Evolutionary conservation across 2,329 filamentous ascomycete species (phyloP), one percentile per base, ranked within the genome.

Genomic region (Alternaria atra): DNA sequence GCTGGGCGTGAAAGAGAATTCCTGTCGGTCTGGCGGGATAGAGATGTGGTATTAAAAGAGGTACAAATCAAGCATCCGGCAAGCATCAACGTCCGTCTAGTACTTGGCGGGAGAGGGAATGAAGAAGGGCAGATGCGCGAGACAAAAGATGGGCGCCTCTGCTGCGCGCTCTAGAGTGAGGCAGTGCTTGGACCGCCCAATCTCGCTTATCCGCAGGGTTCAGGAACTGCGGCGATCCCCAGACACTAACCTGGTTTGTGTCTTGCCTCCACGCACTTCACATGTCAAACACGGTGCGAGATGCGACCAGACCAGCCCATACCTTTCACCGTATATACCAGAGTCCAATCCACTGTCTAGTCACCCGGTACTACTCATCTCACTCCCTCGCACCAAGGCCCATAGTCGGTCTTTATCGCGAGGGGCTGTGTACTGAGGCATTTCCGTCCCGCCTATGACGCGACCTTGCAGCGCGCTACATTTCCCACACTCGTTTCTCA

Each of bases 101-200:
- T 52, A 58, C 52, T 58, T 46, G 62, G 60, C 60, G 63, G 60
- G 50, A 63, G 60, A 51, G 53, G 51, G 44, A 59, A 43, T 59
- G 61, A 64, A 56, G 60, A 65, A 61, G 59, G 61, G 43, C 48
- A 48, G 56, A 40, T 42, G 39, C 47, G 61, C 20, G 47, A 42
- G 25, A 61, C 64, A 60, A 64, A 66, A 67, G 62, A 52, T 32
- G 56, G 34, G 63, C 54, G 54, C 27, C 13, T 52, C 13, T 52
- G 52, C 52, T 35, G 61, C 63, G 60, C 62, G 63, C 57, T 50
- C 15, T 46, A 40, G 56, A 55, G 57, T 50, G 58, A 61, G 68
- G 66, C 66, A 53, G 67, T 66, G 69, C 69, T 65, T 61, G 34
- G 59, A 55, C 58, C 42, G 6, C 51, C 57, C 60, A 67, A 70